Conservation (phyloP, 1,139 yeast genomes). For the Taphrina wiesneri region DNA sequence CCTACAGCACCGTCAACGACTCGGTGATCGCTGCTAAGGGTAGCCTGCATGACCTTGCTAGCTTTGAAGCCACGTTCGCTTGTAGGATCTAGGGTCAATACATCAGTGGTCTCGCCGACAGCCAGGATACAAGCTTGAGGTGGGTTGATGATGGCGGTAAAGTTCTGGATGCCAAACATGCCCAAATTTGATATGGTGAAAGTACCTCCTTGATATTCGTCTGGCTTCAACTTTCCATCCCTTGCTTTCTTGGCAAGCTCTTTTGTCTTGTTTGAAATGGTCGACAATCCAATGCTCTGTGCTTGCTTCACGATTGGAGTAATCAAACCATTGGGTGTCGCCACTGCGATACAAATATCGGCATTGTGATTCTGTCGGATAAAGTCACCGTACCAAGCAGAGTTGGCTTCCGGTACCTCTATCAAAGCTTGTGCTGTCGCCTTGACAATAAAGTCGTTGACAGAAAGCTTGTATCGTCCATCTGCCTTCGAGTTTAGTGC, state of each 20-base stretch:
- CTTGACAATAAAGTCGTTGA: constrained; percentile 90
- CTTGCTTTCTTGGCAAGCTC: constrained; percentile 96
- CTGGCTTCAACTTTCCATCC: constrained; percentile 86
- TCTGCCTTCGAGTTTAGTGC: constrained; percentile 82
- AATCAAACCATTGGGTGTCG: constrained; percentile 94
- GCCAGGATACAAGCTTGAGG: constrained; percentile 96
- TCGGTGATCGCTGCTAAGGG: constrained; percentile 98
- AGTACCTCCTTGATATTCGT: constrained; percentile 99
- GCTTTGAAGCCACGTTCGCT: constrained; percentile 89
- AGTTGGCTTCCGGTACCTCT: constrained; percentile 91
- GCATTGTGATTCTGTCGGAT: constrained; percentile 90
- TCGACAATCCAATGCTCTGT: constrained; percentile 77
- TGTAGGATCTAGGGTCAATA: constrained; percentile 88
- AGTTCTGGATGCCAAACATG: constrained; percentile 87
- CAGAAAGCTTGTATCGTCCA: constrained; percentile 86
- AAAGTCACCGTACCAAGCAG: constrained; percentile 87
- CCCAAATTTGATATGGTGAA: constrained; percentile 98
- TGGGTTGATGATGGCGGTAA: constrained; percentile 96
- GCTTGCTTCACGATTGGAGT: constrained; percentile 93
- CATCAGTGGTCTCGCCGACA: constrained; percentile 87
- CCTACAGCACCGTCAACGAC: constrained; percentile 97
- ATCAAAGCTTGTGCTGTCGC: constrained; percentile 87
- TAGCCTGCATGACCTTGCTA: constrained; percentile 84
- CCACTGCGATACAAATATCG: constrained; percentile 97
- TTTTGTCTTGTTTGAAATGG: constrained; percentile 81